Base-by-base conservation (phyloP, 1,139 yeast species). In the Lizanozyma gosingica region DNA sequence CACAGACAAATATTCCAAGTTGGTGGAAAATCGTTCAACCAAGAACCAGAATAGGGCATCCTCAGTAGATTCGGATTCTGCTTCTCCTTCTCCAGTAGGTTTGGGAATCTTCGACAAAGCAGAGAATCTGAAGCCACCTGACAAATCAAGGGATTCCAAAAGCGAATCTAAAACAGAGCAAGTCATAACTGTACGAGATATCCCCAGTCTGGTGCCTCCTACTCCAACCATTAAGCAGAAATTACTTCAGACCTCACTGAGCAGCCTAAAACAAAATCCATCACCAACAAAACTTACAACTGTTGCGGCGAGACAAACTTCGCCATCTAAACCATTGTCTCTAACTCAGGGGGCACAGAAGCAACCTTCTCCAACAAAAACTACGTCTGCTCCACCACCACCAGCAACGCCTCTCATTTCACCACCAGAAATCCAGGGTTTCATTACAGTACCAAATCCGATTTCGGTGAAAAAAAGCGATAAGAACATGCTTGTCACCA, bases 61-160 rank as follows among this genome's bases (percentile, higher is more conserved):
- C 9, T 6, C 29, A 6, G 29, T 22, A 6, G 29, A 22, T 6
- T 22, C 29, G 11, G 29, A 22, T 11, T 22, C 29, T 6, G 29
- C 29, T 6, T 22, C 29, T 6, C 29, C 29, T 6, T 11, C 29
- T 22, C 29, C 29, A 22, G 11, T 22, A 11, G 65, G 64, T 4
- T 50, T 59, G 36, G 62, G 63, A 14, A 59, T 60, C 33, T 36
- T 16, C 39, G 33, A 16, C 4, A 37, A 22, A 11, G 11, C 6
- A 11, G 29, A 18, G n/a, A 32, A 27, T n/a, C 37, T 35, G 18
- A 16, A 18, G 36, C 11, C 29, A 6, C 29, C 29, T 6, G 6
- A 6, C 9, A 22, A 22, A 11, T 22, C 29, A 6, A 11, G 9
- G 6, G 9, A 6, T 6, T 22, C 29, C 11, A 11, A 6, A 11